These are phyloP conservation scores for Fusarium floridanum DNA, from an alignment of 2,329 filamentous ascomycete species.

Conservation along the genomic window DNA sequence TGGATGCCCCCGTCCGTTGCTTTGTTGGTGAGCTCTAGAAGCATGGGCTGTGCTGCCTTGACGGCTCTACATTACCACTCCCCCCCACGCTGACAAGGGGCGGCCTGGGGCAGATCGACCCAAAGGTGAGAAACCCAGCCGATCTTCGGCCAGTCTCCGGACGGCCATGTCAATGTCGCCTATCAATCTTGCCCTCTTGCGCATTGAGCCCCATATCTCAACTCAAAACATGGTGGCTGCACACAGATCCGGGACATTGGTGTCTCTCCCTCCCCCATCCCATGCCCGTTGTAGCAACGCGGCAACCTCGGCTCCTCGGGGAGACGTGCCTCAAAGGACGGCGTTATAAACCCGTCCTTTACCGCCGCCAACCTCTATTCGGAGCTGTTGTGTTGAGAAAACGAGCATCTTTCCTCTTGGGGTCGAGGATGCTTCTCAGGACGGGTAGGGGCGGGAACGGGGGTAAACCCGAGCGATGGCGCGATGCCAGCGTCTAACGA, in stretches of 20 bases:
- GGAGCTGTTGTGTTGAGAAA: neutral
- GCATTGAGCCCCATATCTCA: conserved; percentile 9
- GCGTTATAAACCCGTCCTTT: conserved; percentile 22
- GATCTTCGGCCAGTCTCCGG: conserved; percentile 36
- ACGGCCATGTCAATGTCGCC: neutral
- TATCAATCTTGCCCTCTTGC: neutral
- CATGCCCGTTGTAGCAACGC: neutral
- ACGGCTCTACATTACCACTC: neutral
- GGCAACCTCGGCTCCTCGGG: conserved; percentile 36
- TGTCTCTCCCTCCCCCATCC: neutral
- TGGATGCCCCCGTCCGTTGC: conserved; percentile 7
- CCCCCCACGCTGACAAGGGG: conserved; percentile 26
- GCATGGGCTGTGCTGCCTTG: conserved; percentile 13
- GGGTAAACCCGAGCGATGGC: conserved; percentile 5
- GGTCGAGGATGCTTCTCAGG: conserved; percentile 5
- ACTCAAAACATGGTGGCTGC: conserved; percentile 26
- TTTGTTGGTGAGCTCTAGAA: conserved; percentile 30
- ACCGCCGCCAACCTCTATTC: conserved; percentile 31
- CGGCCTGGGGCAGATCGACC: conserved; percentile 1
- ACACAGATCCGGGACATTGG: conserved; percentile 17
- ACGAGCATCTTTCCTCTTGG: neutral
- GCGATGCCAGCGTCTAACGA: conserved; percentile 2
- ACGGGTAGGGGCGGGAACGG: conserved; percentile 6
- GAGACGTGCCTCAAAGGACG: neutral
- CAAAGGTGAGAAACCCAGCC: conserved; percentile 9